Evolutionary conservation across 1,139 yeast genomes (phyloP).

Genomic region (Pichia sp.): DNA sequence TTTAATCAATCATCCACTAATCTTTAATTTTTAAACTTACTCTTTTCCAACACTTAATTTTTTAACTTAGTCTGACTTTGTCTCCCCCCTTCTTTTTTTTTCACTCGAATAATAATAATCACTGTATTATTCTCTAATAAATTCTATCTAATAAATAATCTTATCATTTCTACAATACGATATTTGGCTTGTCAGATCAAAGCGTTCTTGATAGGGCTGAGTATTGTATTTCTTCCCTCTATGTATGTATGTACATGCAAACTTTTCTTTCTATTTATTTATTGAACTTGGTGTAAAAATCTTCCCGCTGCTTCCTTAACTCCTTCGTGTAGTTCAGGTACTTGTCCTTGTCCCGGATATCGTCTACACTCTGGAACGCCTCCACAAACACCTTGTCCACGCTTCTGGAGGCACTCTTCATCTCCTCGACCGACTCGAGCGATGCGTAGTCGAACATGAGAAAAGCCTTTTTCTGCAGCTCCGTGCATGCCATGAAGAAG

Average conservation of each 20-base stretch:
- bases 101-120: neutral
- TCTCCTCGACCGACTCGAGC: conserved; percentile 27
- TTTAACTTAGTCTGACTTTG: neutral
- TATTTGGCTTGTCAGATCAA: too few species aligned
- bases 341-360: conserved; percentile 26
- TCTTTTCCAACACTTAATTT: neutral
- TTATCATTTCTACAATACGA: too few species aligned
- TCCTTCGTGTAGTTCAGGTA: conserved; percentile 25
- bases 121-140: neutral
- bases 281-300: conserved; percentile 26
- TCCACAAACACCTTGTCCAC: conserved; percentile 28
- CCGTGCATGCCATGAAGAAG: conserved; percentile 30
- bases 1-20: neutral
- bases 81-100: neutral
- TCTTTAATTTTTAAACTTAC: neutral
- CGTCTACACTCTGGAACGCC: conserved; percentile 26
- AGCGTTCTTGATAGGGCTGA: too few species aligned
- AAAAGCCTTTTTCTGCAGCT: conserved; percentile 31
- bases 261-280: conserved; percentile 18
- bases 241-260: neutral
- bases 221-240: neutral
- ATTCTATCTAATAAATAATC: neutral
- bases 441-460: conserved; percentile 30
- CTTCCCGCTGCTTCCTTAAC: conserved; percentile 29
- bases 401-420: conserved; percentile 26